phyloP scores from a whole-genome alignment of 345 rosid species.

The Linum usitatissimum region DNA sequence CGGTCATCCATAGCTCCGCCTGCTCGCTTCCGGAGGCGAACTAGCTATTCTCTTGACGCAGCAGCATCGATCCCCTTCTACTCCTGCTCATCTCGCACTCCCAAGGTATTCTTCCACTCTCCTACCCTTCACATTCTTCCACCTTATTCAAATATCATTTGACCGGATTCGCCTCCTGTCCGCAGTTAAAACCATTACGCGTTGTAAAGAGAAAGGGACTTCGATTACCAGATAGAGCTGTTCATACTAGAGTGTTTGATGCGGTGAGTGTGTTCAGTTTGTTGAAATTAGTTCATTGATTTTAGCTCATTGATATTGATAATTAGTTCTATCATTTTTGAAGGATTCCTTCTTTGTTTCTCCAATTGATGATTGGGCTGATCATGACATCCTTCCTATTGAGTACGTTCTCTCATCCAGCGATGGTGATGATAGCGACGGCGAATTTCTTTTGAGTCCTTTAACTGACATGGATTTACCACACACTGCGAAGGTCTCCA shows the following conservation, averaged over 20 bases:
- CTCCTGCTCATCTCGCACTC: background rate
- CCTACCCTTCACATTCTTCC: background rate
- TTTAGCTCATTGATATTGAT: background rate
- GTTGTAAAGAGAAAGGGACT: constrained; percentile 15
- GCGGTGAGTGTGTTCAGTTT: constrained; percentile 25
- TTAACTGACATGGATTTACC: constrained; percentile 41
- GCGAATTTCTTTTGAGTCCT: constrained; percentile 45
- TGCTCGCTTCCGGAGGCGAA: constrained; percentile 3
- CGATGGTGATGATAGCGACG: constrained; percentile 78
- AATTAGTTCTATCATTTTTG: background rate
- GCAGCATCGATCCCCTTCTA: background rate
- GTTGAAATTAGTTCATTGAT: too few relatives aligned
- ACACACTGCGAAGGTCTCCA: constrained; percentile 29
- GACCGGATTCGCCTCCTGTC: background rate
- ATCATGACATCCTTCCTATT: constrained; percentile 18
- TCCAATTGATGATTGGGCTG: constrained; percentile 40
- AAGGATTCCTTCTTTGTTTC: constrained; percentile 34
- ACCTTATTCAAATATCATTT: background rate
- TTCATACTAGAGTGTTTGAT: constrained; percentile 36
- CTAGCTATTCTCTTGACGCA: background rate
- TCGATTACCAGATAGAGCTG: constrained; percentile 12
- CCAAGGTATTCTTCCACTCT: background rate
- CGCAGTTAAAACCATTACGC: constrained; percentile 24
- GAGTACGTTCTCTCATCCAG: constrained; percentile 50
- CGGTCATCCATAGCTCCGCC: background rate